Percentiles rank a stretch among this genome's conserved stretches.
Conservation (phyloP, 495 filamentous ascomycete genomes). For the Aspergillus olivimuriae region DNA sequence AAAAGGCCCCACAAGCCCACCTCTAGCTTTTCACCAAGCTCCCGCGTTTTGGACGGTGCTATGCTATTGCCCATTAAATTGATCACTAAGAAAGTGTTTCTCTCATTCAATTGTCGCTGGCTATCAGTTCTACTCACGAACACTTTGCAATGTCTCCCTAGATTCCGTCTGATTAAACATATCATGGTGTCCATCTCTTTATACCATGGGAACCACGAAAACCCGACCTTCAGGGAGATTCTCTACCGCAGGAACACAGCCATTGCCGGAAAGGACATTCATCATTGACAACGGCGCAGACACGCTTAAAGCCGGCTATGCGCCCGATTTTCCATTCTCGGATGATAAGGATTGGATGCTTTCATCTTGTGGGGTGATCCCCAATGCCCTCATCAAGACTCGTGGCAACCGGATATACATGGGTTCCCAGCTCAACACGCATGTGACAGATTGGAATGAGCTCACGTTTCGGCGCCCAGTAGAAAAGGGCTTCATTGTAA, state of each 20-base stretch:
- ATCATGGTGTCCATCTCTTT: too few relatives aligned
- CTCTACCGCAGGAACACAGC: slow-evolving; percentile 20
- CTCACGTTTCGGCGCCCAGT: slow-evolving; percentile 82
- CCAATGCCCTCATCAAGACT: slow-evolving; percentile 82
- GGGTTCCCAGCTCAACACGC: slow-evolving; percentile 65
- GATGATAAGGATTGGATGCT: slow-evolving; percentile 37
- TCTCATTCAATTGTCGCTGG: too few relatives aligned
- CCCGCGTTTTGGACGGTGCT: too few relatives aligned
- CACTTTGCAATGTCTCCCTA: too few relatives aligned
- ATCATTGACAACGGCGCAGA: slow-evolving; percentile 92
- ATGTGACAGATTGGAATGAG: slow-evolving; percentile 84
- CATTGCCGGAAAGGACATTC: slow-evolving; percentile 60
- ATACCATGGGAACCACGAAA: slow-evolving; percentile 34
- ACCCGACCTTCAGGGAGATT: slow-evolving; percentile 30
- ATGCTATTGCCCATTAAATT: too few relatives aligned
- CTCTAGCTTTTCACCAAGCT: too few relatives aligned
- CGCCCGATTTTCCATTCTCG: slow-evolving; percentile 30
- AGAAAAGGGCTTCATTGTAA: slow-evolving; percentile 92
- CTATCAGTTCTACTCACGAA: too few relatives aligned
- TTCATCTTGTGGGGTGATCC: slow-evolving; percentile 58
- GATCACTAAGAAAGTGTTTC: too few relatives aligned
- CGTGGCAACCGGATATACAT: slow-evolving; percentile 73
- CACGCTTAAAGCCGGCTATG: slow-evolving; percentile 89
- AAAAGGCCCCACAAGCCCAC: too few relatives aligned
- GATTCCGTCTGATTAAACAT: too few relatives aligned